Evolutionary conservation across 2,329 filamentous ascomycete species (phyloP), one percentile per base, ranked within the genome.

Genomic region (Nemania sp.): DNA sequence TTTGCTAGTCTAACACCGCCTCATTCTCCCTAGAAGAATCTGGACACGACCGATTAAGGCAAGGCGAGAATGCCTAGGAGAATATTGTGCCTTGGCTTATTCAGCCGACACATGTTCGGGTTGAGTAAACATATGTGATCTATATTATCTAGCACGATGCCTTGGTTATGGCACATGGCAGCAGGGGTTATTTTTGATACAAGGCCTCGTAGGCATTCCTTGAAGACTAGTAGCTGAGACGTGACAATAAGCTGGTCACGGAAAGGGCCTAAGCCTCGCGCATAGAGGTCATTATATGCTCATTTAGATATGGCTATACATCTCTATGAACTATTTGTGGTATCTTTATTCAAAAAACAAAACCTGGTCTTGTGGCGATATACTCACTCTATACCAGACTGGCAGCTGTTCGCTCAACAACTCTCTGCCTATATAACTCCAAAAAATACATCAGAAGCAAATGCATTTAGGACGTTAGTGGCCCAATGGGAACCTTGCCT

Each of bases 281-380:
- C 27, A 41, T 54, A 20, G 7, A 5, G 45, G n/a, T 20, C 22
- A 20, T 13, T 47, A 58, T 24, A 58, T 59, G 18, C 32, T 52
- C 32, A 61, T 51, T 43, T 22, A 18, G 22, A 64, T 15, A 45
- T 56, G 35, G 24, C 22, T 35, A 5, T 53, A 52, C 6, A 57
- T 57, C 5, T 53, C 35, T 61, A 52, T 10, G 38, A 57, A 62
- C 18, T 49, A 18, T 27, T 22, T 45, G 24, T 61, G 66, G 62
- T 68, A 68, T 68, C 53, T 54, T 51, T 22, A 55, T 26, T 22
- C 22, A 6, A 54, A 57, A 60, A 59, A 11, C 38, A 43, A 52
- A 26, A 20, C 47, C 22, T 32, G 47, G 41, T 45, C 35, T 57
- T 20, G 49, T 24, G 26, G 22, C 52, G 29, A 49, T 45, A 62